Evolutionary conservation across 2,329 filamentous ascomycete species (phyloP).

Genomic region (Epichloe sibirici): DNA sequence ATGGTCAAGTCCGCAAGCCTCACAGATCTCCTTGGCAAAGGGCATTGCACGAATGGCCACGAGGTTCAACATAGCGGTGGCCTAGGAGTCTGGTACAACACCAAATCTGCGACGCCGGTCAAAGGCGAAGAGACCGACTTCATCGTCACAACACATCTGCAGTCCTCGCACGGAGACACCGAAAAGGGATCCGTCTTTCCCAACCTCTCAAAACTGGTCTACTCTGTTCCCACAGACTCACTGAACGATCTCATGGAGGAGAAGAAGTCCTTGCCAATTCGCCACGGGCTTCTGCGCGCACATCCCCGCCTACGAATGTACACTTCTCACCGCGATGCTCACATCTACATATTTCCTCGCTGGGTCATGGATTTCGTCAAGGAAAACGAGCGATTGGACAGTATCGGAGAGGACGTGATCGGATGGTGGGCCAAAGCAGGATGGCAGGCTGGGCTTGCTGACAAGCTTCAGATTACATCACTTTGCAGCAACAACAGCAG

Average conservation of each 20-base stretch:
- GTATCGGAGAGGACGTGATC: slow-evolving; percentile 79
- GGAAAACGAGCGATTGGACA: slow-evolving; percentile 71
- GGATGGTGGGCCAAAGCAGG: slow-evolving; percentile 93
- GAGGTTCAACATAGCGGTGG: slow-evolving; percentile 53
- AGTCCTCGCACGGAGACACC: slow-evolving; percentile 32
- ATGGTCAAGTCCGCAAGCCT: slow-evolving; percentile 72
- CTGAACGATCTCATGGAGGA: slow-evolving; percentile 73
- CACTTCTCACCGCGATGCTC: slow-evolving; percentile 76
- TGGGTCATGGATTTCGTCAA: slow-evolving; percentile 82
- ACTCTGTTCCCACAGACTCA: slow-evolving; percentile 78
- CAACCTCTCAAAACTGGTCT: slow-evolving; percentile 65
- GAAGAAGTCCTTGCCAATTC: slow-evolving; percentile 58
- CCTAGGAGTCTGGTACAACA: slow-evolving; percentile 83
- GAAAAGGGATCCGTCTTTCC: slow-evolving; percentile 51
- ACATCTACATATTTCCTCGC: slow-evolving; percentile 86
- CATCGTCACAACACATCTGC: slow-evolving; percentile 62
- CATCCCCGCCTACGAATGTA: slow-evolving; percentile 70
- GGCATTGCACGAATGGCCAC: slow-evolving; percentile 24
- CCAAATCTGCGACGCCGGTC: slow-evolving; percentile 58
- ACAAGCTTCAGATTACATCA: slow-evolving; percentile 62
- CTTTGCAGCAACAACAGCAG: slow-evolving; percentile 35
- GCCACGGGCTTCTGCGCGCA: slow-evolving; percentile 62
- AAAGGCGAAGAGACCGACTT: slow-evolving; percentile 94
- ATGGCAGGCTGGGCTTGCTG: slow-evolving; percentile 72
- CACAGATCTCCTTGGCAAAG: slow-evolving; percentile 43